Evolutionary conservation across 805 yeast species (phyloP).

Genomic region (Ogataea kodamae): DNA sequence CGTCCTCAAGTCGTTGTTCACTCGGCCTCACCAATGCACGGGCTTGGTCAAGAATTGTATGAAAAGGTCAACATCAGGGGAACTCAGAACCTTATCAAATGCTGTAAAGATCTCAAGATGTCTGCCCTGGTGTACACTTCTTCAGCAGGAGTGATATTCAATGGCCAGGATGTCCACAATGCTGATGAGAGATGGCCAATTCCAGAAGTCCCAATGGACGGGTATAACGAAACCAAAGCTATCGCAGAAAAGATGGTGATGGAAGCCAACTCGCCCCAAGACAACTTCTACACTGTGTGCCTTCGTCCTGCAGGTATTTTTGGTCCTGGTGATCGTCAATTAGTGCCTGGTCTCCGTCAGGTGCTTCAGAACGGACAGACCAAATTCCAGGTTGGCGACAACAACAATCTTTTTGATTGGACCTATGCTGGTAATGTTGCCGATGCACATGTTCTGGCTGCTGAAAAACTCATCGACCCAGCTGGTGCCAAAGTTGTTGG

Average conservation of each 20-base stretch:
- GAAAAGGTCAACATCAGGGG: constrained; percentile 90
- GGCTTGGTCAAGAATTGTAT: constrained; percentile 75
- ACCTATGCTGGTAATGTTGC: constrained; percentile 99
- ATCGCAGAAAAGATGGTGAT: constrained; percentile 82
- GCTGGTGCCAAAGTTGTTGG: constrained; percentile 46
- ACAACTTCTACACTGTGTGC: constrained; percentile 71
- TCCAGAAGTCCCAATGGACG: constrained; percentile 91
- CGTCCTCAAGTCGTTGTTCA: constrained; percentile 81
- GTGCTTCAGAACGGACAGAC: constrained; percentile 85
- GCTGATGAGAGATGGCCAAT: constrained; percentile 95
- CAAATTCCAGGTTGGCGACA: constrained; percentile 91
- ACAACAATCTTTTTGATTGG: constrained; percentile 92
- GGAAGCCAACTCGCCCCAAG: constrained; percentile 58
- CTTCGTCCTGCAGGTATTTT: constrained; percentile 96
- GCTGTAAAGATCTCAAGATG: constrained; percentile 48
- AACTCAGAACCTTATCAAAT: constrained; percentile 67
- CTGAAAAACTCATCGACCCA: constrained; percentile 61
- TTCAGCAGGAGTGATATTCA: constrained; percentile 95
- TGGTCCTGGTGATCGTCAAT: constrained; percentile 97
- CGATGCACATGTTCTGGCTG: constrained; percentile 92
- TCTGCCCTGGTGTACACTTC: constrained; percentile 88
- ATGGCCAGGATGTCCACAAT: constrained; percentile 88
- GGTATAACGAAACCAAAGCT: constrained; percentile 93
- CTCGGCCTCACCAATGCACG: constrained; percentile 96
- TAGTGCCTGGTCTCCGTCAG: constrained; percentile 85